Percentiles rank a stretch among this genome's conserved stretches.
phyloP scores from a whole-genome alignment of 106 monocot genomes.

The Amphibolis antarctica region DNA sequence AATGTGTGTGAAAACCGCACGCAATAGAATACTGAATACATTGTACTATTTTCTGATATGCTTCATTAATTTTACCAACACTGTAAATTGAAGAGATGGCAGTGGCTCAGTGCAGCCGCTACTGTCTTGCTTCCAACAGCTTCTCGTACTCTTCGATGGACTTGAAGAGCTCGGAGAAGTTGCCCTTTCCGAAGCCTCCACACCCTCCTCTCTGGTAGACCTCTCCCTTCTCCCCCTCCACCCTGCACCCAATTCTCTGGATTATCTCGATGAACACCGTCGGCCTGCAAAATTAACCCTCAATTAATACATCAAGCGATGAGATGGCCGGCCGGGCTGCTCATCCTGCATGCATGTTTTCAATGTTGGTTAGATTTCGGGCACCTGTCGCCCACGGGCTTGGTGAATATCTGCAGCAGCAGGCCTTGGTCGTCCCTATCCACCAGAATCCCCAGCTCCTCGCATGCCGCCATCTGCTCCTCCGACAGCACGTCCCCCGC shows the following conservation, averaged over 20 bases:
- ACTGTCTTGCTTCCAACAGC: conserved; percentile 37
- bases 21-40: too few species aligned
- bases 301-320: too few species aligned
- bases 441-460: conserved; percentile 73
- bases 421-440: conserved; percentile 89
- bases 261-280: conserved; percentile 93
- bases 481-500: conserved; percentile 58
- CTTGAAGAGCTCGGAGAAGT: conserved; percentile 93
- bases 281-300: conserved; percentile 36
- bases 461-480: conserved; percentile 74
- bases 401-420: conserved; percentile 88
- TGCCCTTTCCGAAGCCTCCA: conserved; percentile 93
- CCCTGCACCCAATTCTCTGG: conserved; percentile 87
- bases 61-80: too few species aligned
- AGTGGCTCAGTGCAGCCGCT: too few species aligned
- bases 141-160: conserved; percentile 98
- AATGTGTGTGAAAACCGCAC: too few species aligned
- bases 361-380: too few species aligned
- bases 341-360: too few species aligned
- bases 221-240: conserved; percentile 46
- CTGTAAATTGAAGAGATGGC: too few species aligned
- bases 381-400: conserved; percentile 92
- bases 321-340: too few species aligned
- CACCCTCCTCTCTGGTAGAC: conserved; percentile 86
- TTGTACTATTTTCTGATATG: too few species aligned